Conservation (phyloP, 768 basidiomycete genomes). For the Tulasnella sp. region DNA sequence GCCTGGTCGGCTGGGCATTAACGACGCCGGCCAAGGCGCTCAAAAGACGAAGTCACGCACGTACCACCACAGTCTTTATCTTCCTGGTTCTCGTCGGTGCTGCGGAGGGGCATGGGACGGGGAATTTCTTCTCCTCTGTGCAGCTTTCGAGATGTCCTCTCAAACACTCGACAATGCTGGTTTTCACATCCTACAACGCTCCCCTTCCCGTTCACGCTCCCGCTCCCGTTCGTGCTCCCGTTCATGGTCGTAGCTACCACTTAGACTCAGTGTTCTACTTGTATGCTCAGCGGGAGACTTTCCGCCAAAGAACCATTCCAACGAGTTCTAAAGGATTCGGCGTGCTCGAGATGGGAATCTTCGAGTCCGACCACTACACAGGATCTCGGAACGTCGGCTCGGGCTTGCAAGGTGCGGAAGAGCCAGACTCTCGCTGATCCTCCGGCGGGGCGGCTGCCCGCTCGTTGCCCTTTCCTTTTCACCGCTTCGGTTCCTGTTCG, state of each 20-base stretch:
- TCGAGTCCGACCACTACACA: not conserved
- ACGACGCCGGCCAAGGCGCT: not conserved
- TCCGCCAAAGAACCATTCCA: not conserved
- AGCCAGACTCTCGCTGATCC: not conserved
- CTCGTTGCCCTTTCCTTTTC: slow-evolving; percentile 21
- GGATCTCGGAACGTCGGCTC: not conserved
- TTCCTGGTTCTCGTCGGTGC: slow-evolving; percentile 29
- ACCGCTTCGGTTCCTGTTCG: not conserved
- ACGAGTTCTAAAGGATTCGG: not conserved
- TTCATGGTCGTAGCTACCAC: not conserved
- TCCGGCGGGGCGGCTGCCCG: not conserved
- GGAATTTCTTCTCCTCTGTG: slow-evolving; percentile 52
- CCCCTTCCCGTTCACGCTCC: slow-evolving; percentile 31
- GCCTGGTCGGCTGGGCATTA: slow-evolving; percentile 34
- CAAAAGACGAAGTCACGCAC: slow-evolving; percentile 32
- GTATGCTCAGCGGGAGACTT: not conserved
- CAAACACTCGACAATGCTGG: slow-evolving; percentile 53
- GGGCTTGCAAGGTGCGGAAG: not conserved
- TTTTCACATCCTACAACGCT: slow-evolving; percentile 49
- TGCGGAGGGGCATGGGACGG: slow-evolving; percentile 58
- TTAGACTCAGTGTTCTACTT: not conserved
- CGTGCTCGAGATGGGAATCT: not conserved
- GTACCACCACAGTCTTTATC: slow-evolving; percentile 37
- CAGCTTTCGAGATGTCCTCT: slow-evolving; percentile 42
- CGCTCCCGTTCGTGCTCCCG: not conserved